phyloP scores from a whole-genome alignment of 2,329 filamentous ascomycete species.

The Verticillium nonalfalfae region DNA sequence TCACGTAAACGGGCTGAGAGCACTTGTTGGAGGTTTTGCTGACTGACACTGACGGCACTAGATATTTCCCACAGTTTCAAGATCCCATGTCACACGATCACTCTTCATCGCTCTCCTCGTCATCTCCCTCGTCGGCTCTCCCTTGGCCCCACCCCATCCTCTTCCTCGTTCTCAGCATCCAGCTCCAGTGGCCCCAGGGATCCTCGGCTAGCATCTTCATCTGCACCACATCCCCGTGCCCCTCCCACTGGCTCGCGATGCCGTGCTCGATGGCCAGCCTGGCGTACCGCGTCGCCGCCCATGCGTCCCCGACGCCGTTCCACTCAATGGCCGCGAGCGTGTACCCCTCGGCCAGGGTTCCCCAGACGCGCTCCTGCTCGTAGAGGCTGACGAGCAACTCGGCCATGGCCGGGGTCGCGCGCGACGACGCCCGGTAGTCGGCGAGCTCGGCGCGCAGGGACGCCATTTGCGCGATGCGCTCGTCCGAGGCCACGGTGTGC shows the following conservation, averaged over 20 bases:
- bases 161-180: conserved; percentile 25
- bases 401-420: conserved; percentile 28
- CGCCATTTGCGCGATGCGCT: conserved; percentile 26
- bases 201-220: conserved; percentile 25
- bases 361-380: conserved; percentile 31
- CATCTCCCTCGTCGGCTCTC: conserved; percentile 7
- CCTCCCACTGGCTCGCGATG: conserved; percentile 12
- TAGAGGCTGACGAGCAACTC: conserved; percentile 30
- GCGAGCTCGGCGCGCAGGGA: conserved; percentile 21
- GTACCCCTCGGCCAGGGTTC: conserved; percentile 26
- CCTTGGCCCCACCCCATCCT: conserved; percentile 20
- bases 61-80: no score
- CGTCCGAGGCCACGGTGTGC: conserved; percentile 25
- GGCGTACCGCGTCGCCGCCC: conserved; percentile 30
- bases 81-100: background rate
- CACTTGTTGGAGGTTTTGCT: no score
- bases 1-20: no score
- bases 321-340: conserved; percentile 29
- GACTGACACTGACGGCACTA: no score
- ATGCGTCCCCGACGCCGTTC: conserved; percentile 30
- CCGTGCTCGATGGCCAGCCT: conserved; percentile 28
- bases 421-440: conserved; percentile 20
- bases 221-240: conserved; percentile 22
- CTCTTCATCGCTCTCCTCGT: background rate
- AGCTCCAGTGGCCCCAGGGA: conserved; percentile 32